phyloP scores from a whole-genome alignment of 306 rosid species.

The Prunus padus region DNA sequence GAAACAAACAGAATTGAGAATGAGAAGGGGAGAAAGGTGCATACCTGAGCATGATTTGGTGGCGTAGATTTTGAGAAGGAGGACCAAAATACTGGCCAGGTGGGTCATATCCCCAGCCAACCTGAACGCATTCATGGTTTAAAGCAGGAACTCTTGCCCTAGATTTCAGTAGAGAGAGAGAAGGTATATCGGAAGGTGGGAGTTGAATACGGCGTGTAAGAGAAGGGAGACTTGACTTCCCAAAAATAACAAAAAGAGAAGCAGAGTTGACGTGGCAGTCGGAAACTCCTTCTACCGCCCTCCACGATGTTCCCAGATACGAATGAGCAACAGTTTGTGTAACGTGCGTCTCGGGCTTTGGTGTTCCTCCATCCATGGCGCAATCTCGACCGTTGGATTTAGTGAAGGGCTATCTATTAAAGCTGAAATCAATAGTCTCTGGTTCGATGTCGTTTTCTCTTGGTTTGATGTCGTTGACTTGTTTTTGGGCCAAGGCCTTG shows the following conservation, averaged over 20 bases:
- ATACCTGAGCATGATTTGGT: conserved; percentile 95
- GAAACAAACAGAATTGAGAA: not conserved
- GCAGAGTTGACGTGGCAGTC: conserved; percentile 38
- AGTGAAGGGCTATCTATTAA: not conserved
- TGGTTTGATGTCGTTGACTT: too few relatives aligned
- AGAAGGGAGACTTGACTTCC: not conserved
- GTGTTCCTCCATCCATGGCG: not conserved
- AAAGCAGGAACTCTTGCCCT: conserved; percentile 20
- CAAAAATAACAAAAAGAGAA: not conserved
- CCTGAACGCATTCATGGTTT: conserved; percentile 86
- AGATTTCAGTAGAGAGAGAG: conserved; percentile 16
- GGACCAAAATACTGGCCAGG: conserved; percentile 77
- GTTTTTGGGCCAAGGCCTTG: too few relatives aligned
- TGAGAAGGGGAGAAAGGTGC: not conserved
- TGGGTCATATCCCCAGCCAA: conserved; percentile 96
- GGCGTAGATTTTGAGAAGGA: conserved; percentile 94
- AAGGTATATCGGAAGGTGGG: not conserved
- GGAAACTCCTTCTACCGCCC: conserved; percentile 10
- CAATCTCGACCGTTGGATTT: not conserved
- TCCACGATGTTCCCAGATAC: conserved; percentile 19
- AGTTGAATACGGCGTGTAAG: not conserved
- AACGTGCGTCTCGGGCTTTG: not conserved
- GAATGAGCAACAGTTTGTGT: not conserved
- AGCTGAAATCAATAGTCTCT: not conserved
- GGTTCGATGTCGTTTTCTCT: too few relatives aligned